These are phyloP conservation scores for Pseudophaeomoniella oleicola DNA, from an alignment of 2,329 filamentous ascomycete genomes.

Conservation along the genomic window DNA sequence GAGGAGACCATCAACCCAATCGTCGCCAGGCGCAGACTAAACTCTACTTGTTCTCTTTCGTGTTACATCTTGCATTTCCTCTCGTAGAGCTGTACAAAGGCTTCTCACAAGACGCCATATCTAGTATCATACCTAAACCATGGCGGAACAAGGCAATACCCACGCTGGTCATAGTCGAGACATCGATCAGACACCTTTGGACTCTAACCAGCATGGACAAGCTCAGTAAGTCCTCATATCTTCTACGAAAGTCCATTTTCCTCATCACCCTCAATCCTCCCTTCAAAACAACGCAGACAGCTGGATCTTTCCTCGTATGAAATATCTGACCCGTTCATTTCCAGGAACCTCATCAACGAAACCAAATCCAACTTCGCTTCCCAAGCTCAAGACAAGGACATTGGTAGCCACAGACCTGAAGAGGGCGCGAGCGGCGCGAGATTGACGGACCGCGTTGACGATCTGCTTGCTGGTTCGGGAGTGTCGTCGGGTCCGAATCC, in stretches of 20 bases:
- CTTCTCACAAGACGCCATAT: no score
- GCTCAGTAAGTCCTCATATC: not conserved
- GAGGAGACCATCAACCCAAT: no score
- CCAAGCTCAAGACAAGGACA: not conserved
- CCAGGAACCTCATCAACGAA: not conserved
- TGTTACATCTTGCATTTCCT: no score
- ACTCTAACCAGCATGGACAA: not conserved
- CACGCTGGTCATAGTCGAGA: not conserved
- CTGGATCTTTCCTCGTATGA: not conserved
- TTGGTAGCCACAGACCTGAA: not conserved
- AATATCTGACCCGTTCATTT: not conserved
- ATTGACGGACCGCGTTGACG: not conserved
- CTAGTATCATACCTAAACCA: no score
- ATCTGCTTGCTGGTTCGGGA: not conserved
- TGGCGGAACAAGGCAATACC: not conserved
- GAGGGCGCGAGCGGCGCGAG: not conserved
- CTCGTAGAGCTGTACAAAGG: no score
- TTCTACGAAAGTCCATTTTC: not conserved
- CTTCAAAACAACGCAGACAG: no score
- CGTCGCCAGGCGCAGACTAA: no score
- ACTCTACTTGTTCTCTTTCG: no score
- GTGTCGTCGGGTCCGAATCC: not conserved
- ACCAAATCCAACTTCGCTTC: not conserved
- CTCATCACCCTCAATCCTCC: not conserved
- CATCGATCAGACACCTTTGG: not conserved